These are phyloP conservation scores for Grigorovia jiainica DNA, from an alignment of 805 yeast species.

Conservation along the genomic window DNA sequence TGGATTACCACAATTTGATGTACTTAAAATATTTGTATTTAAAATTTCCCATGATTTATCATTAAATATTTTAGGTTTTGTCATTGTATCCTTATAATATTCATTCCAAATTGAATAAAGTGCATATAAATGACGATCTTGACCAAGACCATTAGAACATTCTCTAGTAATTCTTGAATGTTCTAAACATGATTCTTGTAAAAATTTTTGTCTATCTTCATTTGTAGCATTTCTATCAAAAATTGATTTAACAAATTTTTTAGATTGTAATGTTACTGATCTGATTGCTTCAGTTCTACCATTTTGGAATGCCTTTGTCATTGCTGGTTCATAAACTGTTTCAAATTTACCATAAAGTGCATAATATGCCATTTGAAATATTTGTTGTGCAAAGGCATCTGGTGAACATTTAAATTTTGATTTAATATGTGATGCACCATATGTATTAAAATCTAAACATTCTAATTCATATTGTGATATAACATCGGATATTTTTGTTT, in stretches of 20 bases:
- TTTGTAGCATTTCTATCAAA: constrained; percentile 56
- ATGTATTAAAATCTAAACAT: constrained; percentile 57
- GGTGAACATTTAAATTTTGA: constrained; percentile 75
- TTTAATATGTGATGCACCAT: constrained; percentile 72
- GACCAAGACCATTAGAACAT: constrained; percentile 75
- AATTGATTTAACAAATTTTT: constrained; percentile 73
- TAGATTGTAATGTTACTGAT: constrained; percentile 72
- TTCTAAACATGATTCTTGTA: constrained; percentile 59
- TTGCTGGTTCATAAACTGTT: constrained; percentile 92
- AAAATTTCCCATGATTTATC: constrained; percentile 84
- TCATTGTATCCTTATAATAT: constrained; percentile 18
- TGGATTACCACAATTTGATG: constrained; percentile 89
- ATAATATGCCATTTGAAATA: constrained; percentile 85
- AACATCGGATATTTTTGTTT: constrained; percentile 77
- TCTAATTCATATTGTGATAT: constrained; percentile 85
- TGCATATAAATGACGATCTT: constrained; percentile 85
- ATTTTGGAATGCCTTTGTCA: constrained; percentile 81
- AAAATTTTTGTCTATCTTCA: constrained; percentile 45
- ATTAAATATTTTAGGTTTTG: constrained; percentile 67
- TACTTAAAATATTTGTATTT: constrained; percentile 70
- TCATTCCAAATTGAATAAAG: constrained; percentile 77
- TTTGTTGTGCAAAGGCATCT: constrained; percentile 91
- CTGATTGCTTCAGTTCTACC: constrained; percentile 92
- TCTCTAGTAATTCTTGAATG: constrained; percentile 62
- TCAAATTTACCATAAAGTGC: constrained; percentile 89